These are phyloP conservation scores for Trichoderma virens DNA, from an alignment of 495 filamentous ascomycete genomes.

Conservation along the genomic window DNA sequence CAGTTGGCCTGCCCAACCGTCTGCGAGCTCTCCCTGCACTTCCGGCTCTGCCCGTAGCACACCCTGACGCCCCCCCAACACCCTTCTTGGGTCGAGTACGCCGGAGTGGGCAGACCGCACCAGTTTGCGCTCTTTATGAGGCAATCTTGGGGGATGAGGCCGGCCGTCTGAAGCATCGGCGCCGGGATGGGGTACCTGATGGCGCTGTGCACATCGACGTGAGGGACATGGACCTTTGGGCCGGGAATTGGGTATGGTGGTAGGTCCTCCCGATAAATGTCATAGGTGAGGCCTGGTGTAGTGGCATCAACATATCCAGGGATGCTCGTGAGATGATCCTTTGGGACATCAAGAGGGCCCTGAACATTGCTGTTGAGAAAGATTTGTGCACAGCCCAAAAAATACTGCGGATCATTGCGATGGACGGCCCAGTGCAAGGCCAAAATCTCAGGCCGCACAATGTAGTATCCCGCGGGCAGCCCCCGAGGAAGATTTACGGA, in stretches of 20 bases:
- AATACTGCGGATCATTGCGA: conserved; percentile 53
- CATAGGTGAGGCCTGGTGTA: conserved; percentile 49
- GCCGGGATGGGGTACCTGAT: neutral
- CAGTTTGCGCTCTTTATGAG: conserved; percentile 63
- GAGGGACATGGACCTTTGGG: conserved; percentile 40
- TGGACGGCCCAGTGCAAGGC: conserved; percentile 53
- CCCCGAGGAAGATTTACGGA: conserved; percentile 50
- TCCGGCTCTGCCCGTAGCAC: conserved; percentile 50
- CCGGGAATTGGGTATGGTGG: conserved; percentile 51
- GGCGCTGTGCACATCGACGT: neutral
- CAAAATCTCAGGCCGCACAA: conserved; percentile 59
- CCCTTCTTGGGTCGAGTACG: conserved; percentile 43
- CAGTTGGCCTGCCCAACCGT: conserved; percentile 53
- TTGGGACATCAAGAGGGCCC: conserved; percentile 26
- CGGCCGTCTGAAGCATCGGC: conserved; percentile 27
- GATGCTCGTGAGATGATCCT: conserved; percentile 46
- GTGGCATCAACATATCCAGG: conserved; percentile 50
- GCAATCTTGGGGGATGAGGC: conserved; percentile 43
- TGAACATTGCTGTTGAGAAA: conserved; percentile 45
- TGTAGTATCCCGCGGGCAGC: conserved; percentile 57
- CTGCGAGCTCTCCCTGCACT: conserved; percentile 50
- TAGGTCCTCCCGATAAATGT: conserved; percentile 45
- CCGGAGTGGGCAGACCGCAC: conserved; percentile 53
- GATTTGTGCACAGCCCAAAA: conserved; percentile 63
- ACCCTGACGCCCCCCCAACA: conserved; percentile 49